phyloP scores from a whole-genome alignment of 2,329 filamentous ascomycete species.

The Hypomyces perniciosus region DNA sequence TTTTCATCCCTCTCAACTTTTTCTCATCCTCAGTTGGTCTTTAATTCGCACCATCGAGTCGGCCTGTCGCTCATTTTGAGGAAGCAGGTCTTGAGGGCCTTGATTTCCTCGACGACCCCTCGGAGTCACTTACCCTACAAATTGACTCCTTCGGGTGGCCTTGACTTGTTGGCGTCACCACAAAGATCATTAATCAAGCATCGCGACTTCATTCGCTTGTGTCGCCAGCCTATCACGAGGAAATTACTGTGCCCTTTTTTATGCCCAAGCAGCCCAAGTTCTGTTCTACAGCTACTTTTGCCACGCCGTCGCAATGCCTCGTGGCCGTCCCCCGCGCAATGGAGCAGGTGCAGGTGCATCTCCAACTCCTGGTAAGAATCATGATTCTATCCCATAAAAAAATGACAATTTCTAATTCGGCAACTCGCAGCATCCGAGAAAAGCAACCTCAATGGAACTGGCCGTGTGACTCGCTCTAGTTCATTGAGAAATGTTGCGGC shows the following conservation, averaged over 20 bases:
- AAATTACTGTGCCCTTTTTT: not conserved
- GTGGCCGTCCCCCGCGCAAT: conserved; percentile 23
- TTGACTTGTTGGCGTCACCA: not conserved
- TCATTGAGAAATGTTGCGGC: conserved; percentile 15
- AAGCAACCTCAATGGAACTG: not conserved
- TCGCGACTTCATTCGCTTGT: too few species aligned
- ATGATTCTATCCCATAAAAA: not conserved
- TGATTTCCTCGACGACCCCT: not conserved
- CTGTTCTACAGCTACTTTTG: not conserved
- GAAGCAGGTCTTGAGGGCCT: not conserved
- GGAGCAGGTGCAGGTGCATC: conserved; percentile 15
- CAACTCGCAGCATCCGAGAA: not conserved
- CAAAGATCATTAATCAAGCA: too few species aligned
- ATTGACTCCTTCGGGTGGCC: too few species aligned
- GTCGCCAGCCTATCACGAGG: not conserved
- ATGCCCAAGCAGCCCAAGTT: not conserved
- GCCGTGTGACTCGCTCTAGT: conserved; percentile 23
- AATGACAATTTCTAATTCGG: not conserved
- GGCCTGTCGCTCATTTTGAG: not conserved
- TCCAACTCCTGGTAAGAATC: conserved; percentile 15
- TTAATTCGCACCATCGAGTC: not conserved
- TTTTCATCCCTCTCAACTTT: conserved; percentile 14
- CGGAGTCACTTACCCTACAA: not conserved
- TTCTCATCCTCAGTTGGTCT: not conserved
- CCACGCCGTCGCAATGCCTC: conserved; percentile 22